Percentiles rank a stretch among this genome's conserved stretches.
Conservation (phyloP, 345 rosid genomes). For the Syzygium jambos region DNA sequence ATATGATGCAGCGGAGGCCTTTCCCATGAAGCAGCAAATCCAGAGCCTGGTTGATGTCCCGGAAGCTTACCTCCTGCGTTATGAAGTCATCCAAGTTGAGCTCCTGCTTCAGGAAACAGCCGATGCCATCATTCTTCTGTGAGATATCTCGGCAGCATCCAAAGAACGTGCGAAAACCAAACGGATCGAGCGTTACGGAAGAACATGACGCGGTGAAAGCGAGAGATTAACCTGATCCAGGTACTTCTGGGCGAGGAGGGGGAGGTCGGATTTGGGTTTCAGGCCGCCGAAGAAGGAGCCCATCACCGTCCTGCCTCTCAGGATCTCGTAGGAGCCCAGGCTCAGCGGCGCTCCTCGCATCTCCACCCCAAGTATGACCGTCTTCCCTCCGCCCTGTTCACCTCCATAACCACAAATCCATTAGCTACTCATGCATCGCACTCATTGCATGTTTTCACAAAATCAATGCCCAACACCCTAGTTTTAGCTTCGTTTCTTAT, state of each 20-base stretch:
- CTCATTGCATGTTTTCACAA: neutral
- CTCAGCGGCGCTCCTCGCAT: slow-evolving; percentile 17
- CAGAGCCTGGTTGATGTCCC: slow-evolving; percentile 55
- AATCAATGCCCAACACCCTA: neutral
- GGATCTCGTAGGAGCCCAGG: slow-evolving; percentile 19
- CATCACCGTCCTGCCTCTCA: slow-evolving; percentile 30
- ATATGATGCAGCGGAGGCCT: slow-evolving; percentile 42
- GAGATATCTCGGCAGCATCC: neutral
- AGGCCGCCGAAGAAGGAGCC: slow-evolving; percentile 52
- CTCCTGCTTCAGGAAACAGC: slow-evolving; percentile 21
- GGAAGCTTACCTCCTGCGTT: slow-evolving; percentile 37
- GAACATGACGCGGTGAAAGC: neutral
- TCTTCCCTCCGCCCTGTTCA: slow-evolving; percentile 58
- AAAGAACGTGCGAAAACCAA: neutral
- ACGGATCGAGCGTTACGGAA: neutral
- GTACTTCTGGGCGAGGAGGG: slow-evolving; percentile 28
- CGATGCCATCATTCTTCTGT: neutral
- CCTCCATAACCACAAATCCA: neutral
- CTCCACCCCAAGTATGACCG: slow-evolving; percentile 52
- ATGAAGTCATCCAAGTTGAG: slow-evolving; percentile 35
- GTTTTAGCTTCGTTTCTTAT: neutral
- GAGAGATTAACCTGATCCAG: slow-evolving; percentile 12
- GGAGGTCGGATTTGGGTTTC: slow-evolving; percentile 49
- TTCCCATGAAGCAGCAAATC: slow-evolving; percentile 36
- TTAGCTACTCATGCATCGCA: neutral